Percentiles rank a stretch among this genome's conserved stretches.
Evolutionary conservation across 208 protist species (phyloP).

Genomic region (Acanthamoeba triangularis): DNA sequence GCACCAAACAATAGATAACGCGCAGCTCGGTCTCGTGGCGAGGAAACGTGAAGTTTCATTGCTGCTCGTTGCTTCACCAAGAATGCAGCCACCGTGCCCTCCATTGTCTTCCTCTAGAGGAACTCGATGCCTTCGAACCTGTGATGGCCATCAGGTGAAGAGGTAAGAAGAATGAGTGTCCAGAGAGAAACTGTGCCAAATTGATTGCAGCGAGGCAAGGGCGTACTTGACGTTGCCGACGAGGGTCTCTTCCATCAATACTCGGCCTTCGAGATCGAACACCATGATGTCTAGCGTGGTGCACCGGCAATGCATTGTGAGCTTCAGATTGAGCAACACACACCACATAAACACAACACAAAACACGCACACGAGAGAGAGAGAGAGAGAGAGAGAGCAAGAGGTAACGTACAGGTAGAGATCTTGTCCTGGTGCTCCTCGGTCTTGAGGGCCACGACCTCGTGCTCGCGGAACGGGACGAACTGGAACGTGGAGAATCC

Average conservation of each 20-base stretch:
- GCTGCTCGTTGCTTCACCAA: too few relatives aligned
- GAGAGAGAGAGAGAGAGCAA: not conserved
- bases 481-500: slow-evolving; percentile 81
- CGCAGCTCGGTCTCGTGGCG: too few relatives aligned
- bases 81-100: not conserved
- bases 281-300: slow-evolving; percentile 55
- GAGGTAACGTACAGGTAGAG: slow-evolving; percentile 64
- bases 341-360: not conserved
- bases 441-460: slow-evolving; percentile 81
- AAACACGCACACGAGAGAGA: not conserved
- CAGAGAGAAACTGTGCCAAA: not conserved
- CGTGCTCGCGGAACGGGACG: slow-evolving; percentile 66
- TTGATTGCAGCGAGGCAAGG: not conserved
- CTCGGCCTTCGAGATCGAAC: slow-evolving; percentile 14
- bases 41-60: too few relatives aligned
- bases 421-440: slow-evolving; percentile 76
- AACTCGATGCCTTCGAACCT: slow-evolving; percentile 67
- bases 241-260: slow-evolving; percentile 51
- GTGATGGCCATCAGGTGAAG: not conserved
- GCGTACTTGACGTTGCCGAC: slow-evolving; percentile 68
- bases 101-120: not conserved
- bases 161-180: not conserved
- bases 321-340: not conserved
- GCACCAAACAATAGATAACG: not conserved
- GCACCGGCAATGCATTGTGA: too few relatives aligned